phyloP scores from a whole-genome alignment of 371 early-diverging fungal species.

The Mucor saturninus region DNA sequence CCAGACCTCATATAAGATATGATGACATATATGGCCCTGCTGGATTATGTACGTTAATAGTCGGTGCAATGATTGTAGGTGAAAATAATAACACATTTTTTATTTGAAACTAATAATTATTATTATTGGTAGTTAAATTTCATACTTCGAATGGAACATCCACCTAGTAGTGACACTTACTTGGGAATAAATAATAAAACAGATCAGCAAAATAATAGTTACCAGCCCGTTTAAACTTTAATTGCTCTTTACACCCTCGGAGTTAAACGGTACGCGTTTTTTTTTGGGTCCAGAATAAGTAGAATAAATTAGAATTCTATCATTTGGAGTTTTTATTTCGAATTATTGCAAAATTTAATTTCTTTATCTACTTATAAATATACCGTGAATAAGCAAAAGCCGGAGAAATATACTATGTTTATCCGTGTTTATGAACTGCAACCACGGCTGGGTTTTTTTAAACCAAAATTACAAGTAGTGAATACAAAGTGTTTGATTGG shows the following conservation, averaged over 20 bases:
- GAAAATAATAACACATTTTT: too few relatives aligned
- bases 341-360: too few relatives aligned
- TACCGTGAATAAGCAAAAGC: background rate
- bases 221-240: too few relatives aligned
- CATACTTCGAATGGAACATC: slow-evolving; percentile 23
- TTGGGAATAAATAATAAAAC: slow-evolving; percentile 26
- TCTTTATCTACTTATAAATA: too few relatives aligned
- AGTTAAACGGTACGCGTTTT: background rate
- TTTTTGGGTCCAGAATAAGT: background rate
- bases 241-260: too few relatives aligned
- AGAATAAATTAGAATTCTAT: too few relatives aligned
- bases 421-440: background rate
- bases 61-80: slow-evolving; percentile 34
- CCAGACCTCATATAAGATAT: slow-evolving; percentile 33
- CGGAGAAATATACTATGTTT: background rate
- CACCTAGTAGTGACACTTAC: slow-evolving; percentile 8
- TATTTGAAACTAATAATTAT: background rate
- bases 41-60: slow-evolving; percentile 34
- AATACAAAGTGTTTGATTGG: background rate
- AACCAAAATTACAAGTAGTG: background rate
- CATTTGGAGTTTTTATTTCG: too few relatives aligned
- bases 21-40: slow-evolving; percentile 48
- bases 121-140: slow-evolving; percentile 25
- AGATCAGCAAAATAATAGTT: slow-evolving; percentile 5
- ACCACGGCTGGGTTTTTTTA: slow-evolving; percentile 14